These are phyloP conservation scores for Xylaria polymorpha DNA, from an alignment of 2,329 filamentous ascomycete species.

Conservation along the genomic window DNA sequence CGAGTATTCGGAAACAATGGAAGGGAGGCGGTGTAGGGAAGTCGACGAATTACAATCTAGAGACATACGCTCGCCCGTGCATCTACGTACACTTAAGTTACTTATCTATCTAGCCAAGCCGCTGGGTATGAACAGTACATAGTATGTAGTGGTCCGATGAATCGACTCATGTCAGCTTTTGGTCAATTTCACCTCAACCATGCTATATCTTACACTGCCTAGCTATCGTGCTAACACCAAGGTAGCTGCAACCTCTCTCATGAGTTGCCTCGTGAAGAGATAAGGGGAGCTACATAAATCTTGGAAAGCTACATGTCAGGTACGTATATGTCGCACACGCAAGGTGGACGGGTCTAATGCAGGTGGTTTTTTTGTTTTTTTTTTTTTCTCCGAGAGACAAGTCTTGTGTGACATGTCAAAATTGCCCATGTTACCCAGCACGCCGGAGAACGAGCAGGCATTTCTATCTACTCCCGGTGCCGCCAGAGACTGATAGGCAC, in stretches of 20 bases:
- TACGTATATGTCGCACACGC: background rate
- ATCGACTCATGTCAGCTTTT: background rate
- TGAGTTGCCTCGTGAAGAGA: background rate
- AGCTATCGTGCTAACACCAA: background rate
- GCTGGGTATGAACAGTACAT: background rate
- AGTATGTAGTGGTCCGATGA: background rate
- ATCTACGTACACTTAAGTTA: background rate
- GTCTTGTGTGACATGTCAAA: constrained; percentile 17
- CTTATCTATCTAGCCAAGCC: background rate
- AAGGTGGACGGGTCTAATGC: background rate
- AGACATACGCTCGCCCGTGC: background rate
- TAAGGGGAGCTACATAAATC: background rate
- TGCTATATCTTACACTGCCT: background rate
- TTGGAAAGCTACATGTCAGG: background rate
- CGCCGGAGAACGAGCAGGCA: background rate
- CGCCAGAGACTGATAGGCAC: background rate
- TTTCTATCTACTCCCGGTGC: background rate
- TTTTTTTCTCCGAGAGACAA: constrained; percentile 12
- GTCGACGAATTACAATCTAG: background rate
- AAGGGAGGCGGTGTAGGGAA: background rate
- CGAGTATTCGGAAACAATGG: background rate
- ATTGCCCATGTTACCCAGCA: constrained; percentile 13
- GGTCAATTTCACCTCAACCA: background rate
- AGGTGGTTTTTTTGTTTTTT: constrained; percentile 8
- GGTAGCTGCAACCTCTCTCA: background rate